Base-by-base conservation (phyloP, 2,329 filamentous ascomycete genomes). In the Stylonectria norvegica region DNA sequence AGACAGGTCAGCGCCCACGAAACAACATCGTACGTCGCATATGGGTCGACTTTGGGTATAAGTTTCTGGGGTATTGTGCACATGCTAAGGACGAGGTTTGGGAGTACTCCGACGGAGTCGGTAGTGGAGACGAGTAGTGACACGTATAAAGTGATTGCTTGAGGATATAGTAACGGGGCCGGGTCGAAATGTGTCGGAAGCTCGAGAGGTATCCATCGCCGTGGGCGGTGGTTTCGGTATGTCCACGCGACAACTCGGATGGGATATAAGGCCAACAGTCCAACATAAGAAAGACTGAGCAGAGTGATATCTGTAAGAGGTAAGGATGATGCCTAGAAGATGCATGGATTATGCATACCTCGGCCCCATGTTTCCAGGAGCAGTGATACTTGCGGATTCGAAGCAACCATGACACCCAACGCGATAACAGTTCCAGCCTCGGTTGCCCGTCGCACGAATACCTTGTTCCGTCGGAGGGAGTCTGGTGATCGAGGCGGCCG, bases 111-210 rank as follows among this genome's bases (percentile, higher is more conserved):
- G 12, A 73, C 71, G 3, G 76, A 71, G 32, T 78, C 79, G 34
- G 77, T 74, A 36, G 75, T 71, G 6, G 82, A 79, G 29, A 95
- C 72, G 8, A 90, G 82, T 4, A 93, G 69, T 2, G 89, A 82
- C 19, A 93, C 84, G 32, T 90, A 73, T 12, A 90, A 66, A 1
- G 90, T 88, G 20, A 95, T 73, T 3, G 83, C 66, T 5, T 85
- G 76, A 14, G 91, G 91, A 60, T 96, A 97, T 42, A 96, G 65
- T n/a, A 95, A 73, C 9, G 90, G 88, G 5, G 91, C 91, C 3
- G 89, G 90, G 58, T 97, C 91, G 64, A 96, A 95, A n/a, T 78
- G 75, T 4, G 80, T 69, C 1, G 89, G 89, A 25, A 95, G 70
- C 20, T 60, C 59, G 23, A 83, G 55, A 2, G 70, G 67, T 20